A percentile compares a stretch with the other conserved stretches of the same genome.
Evolutionary conservation across 2,329 filamentous ascomycete species (phyloP).

Genomic region (Alternaria arbusti): DNA sequence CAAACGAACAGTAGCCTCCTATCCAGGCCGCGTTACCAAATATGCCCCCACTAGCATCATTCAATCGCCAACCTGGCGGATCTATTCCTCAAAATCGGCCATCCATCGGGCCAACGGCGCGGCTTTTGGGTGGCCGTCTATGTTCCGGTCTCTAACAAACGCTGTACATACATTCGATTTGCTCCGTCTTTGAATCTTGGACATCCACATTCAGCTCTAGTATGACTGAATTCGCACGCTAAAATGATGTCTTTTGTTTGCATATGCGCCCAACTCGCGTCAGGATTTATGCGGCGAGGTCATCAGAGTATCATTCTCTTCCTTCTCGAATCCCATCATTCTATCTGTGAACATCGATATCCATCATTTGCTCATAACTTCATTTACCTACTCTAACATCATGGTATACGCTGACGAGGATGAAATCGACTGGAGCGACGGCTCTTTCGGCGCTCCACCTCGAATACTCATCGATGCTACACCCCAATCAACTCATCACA

Average conservation of each 20-base stretch:
- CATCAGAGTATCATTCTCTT: not conserved
- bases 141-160: constrained; percentile 15
- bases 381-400: not conserved
- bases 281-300: not conserved
- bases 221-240: not conserved
- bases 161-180: constrained; percentile 11
- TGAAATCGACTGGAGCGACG: constrained; percentile 35
- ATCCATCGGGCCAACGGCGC: not conserved
- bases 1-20: not conserved
- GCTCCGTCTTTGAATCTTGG: not conserved
- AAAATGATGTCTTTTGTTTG: not conserved
- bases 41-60: not conserved
- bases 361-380: not conserved
- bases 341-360: not conserved
- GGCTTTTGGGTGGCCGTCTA: constrained; percentile 1
- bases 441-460: constrained; percentile 13
- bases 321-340: not conserved
- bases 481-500: not conserved
- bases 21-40: not conserved
- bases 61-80: not conserved
- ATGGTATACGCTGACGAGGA: constrained; percentile 29
- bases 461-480: not conserved
- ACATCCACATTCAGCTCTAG: not conserved
- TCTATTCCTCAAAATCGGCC: not conserved
- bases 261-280: not conserved